These are phyloP conservation scores for Ilyonectria robusta DNA, from an alignment of 2,329 filamentous ascomycete genomes.

Conservation along the genomic window DNA sequence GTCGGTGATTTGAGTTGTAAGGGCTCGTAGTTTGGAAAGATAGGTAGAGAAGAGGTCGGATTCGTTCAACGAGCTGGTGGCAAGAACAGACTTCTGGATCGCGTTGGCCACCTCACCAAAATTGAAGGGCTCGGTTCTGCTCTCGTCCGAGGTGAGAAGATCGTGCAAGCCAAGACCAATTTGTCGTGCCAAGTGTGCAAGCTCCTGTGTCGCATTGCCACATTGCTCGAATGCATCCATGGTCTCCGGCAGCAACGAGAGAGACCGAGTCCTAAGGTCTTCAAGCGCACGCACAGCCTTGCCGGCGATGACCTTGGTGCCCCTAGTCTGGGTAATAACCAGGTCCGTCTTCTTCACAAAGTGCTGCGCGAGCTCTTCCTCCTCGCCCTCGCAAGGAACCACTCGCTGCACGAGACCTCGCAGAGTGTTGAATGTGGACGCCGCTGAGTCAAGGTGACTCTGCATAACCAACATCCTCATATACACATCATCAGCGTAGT, in stretches of 20 bases:
- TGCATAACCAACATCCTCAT: slow-evolving; percentile 85
- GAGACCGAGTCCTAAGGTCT: slow-evolving; percentile 81
- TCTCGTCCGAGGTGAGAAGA: slow-evolving; percentile 78
- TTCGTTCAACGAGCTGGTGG: slow-evolving; percentile 69
- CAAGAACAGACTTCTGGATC: slow-evolving; percentile 68
- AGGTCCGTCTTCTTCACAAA: slow-evolving; percentile 80
- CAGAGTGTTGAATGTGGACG: slow-evolving; percentile 74
- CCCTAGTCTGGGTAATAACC: slow-evolving; percentile 82
- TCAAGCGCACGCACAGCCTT: slow-evolving; percentile 84
- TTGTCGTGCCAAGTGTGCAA: slow-evolving; percentile 76
- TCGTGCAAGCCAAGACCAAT: slow-evolving; percentile 77
- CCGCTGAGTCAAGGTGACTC: slow-evolving; percentile 84
- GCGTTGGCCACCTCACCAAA: slow-evolving; percentile 75
- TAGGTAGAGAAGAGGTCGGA: slow-evolving; percentile 80
- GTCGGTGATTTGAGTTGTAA: slow-evolving; percentile 77
- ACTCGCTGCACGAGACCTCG: slow-evolving; percentile 78
- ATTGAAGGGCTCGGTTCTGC: slow-evolving; percentile 76
- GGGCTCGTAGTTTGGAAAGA: slow-evolving; percentile 74
- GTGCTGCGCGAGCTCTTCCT: slow-evolving; percentile 77
- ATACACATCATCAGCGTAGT: slow-evolving; percentile 83
- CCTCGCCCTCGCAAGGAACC: slow-evolving; percentile 63
- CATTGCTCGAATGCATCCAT: slow-evolving; percentile 78
- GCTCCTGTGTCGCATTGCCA: slow-evolving; percentile 73
- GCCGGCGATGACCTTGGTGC: slow-evolving; percentile 84
- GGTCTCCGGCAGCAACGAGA: slow-evolving; percentile 80